These are phyloP conservation scores for Dothidotthia symphoricarpi DNA, from an alignment of 2,329 filamentous ascomycete species.

Conservation along the genomic window DNA sequence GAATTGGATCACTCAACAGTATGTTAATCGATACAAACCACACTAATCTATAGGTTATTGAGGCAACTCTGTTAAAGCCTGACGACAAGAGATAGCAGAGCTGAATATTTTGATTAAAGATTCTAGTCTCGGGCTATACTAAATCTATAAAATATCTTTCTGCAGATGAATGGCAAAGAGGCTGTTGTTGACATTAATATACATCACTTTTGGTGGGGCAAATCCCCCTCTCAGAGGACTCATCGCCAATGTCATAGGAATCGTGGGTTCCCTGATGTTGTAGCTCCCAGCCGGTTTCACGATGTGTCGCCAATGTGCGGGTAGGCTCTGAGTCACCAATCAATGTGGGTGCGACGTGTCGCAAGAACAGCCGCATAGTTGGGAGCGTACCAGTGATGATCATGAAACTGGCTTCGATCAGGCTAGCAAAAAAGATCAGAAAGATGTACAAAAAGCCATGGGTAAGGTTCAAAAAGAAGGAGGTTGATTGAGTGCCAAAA, in stretches of 20 bases:
- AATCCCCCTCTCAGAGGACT: conserved; percentile 5
- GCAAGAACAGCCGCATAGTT: conserved; percentile 43
- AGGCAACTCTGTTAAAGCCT: no score
- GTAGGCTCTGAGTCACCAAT: conserved; percentile 3
- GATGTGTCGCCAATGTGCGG: neutral
- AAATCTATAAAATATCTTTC: no score
- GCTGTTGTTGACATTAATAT: no score
- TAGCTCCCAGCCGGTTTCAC: conserved; percentile 6
- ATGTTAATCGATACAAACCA: no score
- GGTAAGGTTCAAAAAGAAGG: neutral
- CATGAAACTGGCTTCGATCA: conserved; percentile 44
- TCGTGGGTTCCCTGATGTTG: conserved; percentile 6
- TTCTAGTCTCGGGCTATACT: no score
- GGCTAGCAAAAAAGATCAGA: conserved; percentile 15
- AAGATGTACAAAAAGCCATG: neutral
- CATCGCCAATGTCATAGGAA: conserved; percentile 5
- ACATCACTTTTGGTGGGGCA: neutral
- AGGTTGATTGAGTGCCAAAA: neutral
- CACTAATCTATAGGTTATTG: no score
- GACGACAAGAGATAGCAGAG: no score
- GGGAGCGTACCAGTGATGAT: conserved; percentile 45
- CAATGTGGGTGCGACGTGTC: conserved; percentile 33
- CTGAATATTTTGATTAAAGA: no score
- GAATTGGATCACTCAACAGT: no score
- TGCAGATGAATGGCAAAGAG: no score